Base-by-base conservation (phyloP, 805 yeast genomes). In the Saccharomycopsis microspora region DNA sequence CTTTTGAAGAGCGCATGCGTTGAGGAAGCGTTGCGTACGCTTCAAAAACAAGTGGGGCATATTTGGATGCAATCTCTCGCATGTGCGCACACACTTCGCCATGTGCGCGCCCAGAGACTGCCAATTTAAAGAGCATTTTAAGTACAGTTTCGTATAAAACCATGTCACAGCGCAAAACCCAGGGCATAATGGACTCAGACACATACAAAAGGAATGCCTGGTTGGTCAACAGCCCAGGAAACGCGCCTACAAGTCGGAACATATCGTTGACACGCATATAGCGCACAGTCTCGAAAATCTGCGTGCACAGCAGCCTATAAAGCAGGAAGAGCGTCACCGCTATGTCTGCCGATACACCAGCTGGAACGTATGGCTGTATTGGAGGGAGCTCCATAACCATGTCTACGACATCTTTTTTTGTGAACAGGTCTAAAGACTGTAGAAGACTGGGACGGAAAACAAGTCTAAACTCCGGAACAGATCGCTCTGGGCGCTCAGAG, bases 131-230 rank as follows among this genome's bases (percentile, higher is more conserved):
- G 52, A 86, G 63, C 73, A 80, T 71, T 54, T 74, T 75, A 28
- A 81, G 67, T 56, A 76, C 63, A 34, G 69, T 68, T 48, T 60
- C 60, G 62, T 81, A 84, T 64, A 81, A 72, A n/a, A 74, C 65
- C 50, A 71, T 57, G 60, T 87, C 95, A 58, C 87, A 82, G 42
- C 72, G 65, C 33, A 69, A 56, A n/a, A 83, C 70, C 94, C 95
- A 86, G 10, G 71, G 71, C 4, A 68, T 56, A 9, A 78, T 56
- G 5, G 64, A 62, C 9, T 74, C 74, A 7, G 73, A 65, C 5
- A 68, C 68, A 57, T 80, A 74, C 28, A 85, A 63, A 55, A 74
- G 74, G 57, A 72, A 74, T 39, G 80, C 82, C 3, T 84, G 83
- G 0, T 77, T 68, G 0, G 88, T 77, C 46, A 85, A 68, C 1